phyloP scores from a whole-genome alignment of 2,329 filamentous ascomycete species.

The Coniochaeta prunicola region DNA sequence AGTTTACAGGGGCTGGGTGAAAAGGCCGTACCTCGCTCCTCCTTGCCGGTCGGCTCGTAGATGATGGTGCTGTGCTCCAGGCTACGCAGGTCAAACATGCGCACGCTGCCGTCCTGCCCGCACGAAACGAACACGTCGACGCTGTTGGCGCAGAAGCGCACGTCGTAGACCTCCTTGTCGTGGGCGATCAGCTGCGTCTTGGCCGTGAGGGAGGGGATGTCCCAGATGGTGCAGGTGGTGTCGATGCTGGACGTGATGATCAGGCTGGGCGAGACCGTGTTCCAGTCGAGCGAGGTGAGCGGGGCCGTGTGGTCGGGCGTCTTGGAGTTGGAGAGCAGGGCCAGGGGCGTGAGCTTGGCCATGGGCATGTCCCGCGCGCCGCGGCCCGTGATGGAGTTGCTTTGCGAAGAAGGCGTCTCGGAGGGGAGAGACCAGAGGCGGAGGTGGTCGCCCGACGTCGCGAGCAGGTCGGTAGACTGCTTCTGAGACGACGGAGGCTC shows the following conservation, averaged over 20 bases:
- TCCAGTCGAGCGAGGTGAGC: constrained; percentile 95
- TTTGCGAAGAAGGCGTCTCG: constrained; percentile 51
- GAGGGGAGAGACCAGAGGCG: constrained; percentile 87
- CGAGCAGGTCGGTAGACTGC: constrained; percentile 87
- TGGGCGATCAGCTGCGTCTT: constrained; percentile 98
- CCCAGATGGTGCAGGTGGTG: constrained; percentile 98
- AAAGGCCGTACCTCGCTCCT: constrained; percentile 51
- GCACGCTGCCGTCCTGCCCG: constrained; percentile 92
- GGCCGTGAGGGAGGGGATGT: constrained; percentile 93
- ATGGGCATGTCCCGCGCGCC: constrained; percentile 45
- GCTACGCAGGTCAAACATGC: constrained; percentile 97
- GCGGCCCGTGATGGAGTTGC: constrained; percentile 60
- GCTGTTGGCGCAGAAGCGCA: constrained; percentile 94
- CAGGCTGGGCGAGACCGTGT: constrained; percentile 89
- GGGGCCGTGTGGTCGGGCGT: constrained; percentile 97
- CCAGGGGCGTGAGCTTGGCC: constrained; percentile 84
- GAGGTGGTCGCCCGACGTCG: constrained; percentile 91
- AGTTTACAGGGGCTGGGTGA: not conserved
- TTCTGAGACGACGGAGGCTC: constrained; percentile 93
- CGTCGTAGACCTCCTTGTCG: constrained; percentile 98
- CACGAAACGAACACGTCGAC: constrained; percentile 99
- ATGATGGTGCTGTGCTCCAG: constrained; percentile 98
- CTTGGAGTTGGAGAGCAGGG: constrained; percentile 93
- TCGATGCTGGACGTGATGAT: constrained; percentile 99
- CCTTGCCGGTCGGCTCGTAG: constrained; percentile 91